Percentiles rank a stretch among this genome's conserved stretches.
These are phyloP conservation scores for Acaromyces ingoldii DNA, from an alignment of 1,284 basidiomycete species.

Conservation along the genomic window DNA sequence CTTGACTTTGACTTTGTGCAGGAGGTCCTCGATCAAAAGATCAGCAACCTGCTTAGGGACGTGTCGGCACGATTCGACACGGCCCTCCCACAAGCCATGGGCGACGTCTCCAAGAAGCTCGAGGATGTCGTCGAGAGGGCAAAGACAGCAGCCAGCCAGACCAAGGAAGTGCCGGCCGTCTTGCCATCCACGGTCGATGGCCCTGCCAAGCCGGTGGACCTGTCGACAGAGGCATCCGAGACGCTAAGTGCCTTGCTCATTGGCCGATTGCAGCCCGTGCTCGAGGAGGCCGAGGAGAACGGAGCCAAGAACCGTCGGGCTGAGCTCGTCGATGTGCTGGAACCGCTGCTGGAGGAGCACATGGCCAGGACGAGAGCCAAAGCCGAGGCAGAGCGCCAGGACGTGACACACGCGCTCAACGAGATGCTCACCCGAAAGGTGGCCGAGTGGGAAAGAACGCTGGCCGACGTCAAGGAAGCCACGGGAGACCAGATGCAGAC, in stretches of 20 bases:
- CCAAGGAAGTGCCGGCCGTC: too few species aligned
- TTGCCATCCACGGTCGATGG: too few species aligned
- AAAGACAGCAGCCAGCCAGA: too few species aligned
- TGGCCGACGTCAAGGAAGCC: slow-evolving; percentile 8
- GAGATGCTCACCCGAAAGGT: slow-evolving; percentile 14
- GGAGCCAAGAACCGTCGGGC: not conserved
- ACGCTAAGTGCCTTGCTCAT: not conserved
- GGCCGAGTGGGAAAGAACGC: slow-evolving; percentile 9
- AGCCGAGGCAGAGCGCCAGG: slow-evolving; percentile 17
- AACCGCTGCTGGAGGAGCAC: slow-evolving; percentile 22
- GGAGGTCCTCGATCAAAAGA: slow-evolving; percentile 29
- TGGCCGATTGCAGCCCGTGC: not conserved
- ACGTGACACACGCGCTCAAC: slow-evolving; percentile 15
- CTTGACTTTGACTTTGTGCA: slow-evolving; percentile 42
- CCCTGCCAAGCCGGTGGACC: not conserved
- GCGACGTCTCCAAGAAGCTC: too few species aligned
- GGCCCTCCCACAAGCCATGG: slow-evolving; percentile 8
- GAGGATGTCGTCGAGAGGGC: too few species aligned
- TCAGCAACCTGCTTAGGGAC: slow-evolving; percentile 20
- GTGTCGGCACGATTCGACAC: slow-evolving; percentile 20
- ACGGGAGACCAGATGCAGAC: slow-evolving; percentile 17
- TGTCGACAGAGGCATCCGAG: slow-evolving; percentile 3
- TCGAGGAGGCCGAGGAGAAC: not conserved
- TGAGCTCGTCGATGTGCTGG: not conserved
- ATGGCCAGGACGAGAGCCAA: slow-evolving; percentile 17